Percentiles rank a stretch among this genome's conserved stretches.
Evolutionary conservation across 805 yeast genomes (phyloP).

Genomic region (Ogataea pini): DNA sequence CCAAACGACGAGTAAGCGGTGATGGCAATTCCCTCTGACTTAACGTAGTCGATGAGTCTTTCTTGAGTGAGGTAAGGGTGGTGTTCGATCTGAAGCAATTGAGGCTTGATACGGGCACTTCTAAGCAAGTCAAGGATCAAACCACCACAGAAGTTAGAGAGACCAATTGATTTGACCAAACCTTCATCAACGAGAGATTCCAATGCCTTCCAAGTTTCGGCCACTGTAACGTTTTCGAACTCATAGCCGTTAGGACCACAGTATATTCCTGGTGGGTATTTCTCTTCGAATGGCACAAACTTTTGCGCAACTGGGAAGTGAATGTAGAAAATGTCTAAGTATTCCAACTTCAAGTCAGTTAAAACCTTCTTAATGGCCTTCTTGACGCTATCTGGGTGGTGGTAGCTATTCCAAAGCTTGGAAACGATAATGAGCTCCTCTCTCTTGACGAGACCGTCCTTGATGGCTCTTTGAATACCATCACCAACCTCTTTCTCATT

Average conservation of each 20-base stretch:
- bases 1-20: slow-evolving; percentile 86
- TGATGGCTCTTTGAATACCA: slow-evolving; percentile 55
- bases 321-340: slow-evolving; percentile 79
- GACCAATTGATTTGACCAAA: slow-evolving; percentile 72
- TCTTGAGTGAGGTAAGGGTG: slow-evolving; percentile 88
- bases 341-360: slow-evolving; percentile 70
- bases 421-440: slow-evolving; percentile 79
- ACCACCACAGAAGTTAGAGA: slow-evolving; percentile 76
- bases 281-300: slow-evolving; percentile 74
- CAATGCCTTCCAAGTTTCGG: slow-evolving; percentile 76
- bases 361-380: slow-evolving; percentile 64
- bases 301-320: slow-evolving; percentile 90
- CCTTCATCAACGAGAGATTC: slow-evolving; percentile 61
- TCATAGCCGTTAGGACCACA: slow-evolving; percentile 52
- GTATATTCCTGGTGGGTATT: slow-evolving; percentile 78
- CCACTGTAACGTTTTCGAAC: slow-evolving; percentile 66
- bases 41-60: slow-evolving; percentile 58
- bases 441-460: slow-evolving; percentile 69
- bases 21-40: slow-evolving; percentile 58
- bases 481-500: slow-evolving; percentile 70
- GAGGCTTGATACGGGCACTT: slow-evolving; percentile 70
- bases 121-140: slow-evolving; percentile 69
- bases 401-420: slow-evolving; percentile 86
- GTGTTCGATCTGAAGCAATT: slow-evolving; percentile 84
- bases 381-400: slow-evolving; percentile 72